Conservation (phyloP, 768 basidiomycete genomes). For the Leccinum barrowsii region DNA sequence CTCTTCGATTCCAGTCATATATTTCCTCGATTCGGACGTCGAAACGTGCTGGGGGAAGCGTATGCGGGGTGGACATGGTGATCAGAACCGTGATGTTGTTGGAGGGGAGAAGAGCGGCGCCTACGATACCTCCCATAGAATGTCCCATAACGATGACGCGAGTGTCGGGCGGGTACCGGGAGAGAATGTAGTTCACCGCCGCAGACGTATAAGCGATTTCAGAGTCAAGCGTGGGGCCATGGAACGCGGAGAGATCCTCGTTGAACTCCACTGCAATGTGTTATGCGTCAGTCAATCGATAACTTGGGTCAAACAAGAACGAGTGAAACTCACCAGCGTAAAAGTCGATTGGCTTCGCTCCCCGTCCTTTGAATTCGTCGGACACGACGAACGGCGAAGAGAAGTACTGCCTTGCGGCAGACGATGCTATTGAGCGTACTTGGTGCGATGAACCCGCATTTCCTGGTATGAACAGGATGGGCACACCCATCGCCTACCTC, state of each 20-base stretch:
- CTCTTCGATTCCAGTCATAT: conserved; percentile 47
- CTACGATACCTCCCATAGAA: conserved; percentile 97
- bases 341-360: conserved; percentile 68
- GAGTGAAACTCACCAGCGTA: conserved; percentile 62
- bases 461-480: conserved; percentile 96
- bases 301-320: neutral
- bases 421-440: conserved; percentile 92
- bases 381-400: conserved; percentile 54
- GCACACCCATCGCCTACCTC: conserved; percentile 48
- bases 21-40: conserved; percentile 77
- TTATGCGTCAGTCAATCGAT: neutral
- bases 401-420: conserved; percentile 79
- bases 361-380: conserved; percentile 45
- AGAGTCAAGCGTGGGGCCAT: conserved; percentile 81
- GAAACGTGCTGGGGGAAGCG: conserved; percentile 82
- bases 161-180: conserved; percentile 63
- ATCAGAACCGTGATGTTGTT: conserved; percentile 69
- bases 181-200: conserved; percentile 75
- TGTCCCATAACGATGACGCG: conserved; percentile 81
- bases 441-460: conserved; percentile 95
- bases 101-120: conserved; percentile 71
- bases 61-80: conserved; percentile 96
- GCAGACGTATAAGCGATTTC: conserved; percentile 72
- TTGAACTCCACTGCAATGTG: conserved; percentile 75
- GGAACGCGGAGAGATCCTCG: conserved; percentile 94